Conservation (phyloP, 2,329 filamentous ascomycete species). For the Madurella fahalii region DNA sequence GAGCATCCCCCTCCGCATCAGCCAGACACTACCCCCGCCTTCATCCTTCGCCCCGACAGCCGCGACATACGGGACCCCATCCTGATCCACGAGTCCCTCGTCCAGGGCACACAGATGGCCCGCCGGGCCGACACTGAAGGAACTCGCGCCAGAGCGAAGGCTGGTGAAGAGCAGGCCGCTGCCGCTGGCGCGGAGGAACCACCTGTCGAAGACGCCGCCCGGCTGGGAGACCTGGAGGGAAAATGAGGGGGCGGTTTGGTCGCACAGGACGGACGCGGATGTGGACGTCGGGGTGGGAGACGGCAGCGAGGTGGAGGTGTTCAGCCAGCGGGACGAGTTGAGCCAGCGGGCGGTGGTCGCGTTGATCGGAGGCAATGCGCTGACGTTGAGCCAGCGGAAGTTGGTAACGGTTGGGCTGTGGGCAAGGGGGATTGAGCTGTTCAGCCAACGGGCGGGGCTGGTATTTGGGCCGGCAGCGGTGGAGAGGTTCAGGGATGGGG, state of each 20-base stretch:
- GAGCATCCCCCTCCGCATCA: neutral
- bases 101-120: conserved; percentile 30
- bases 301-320: neutral
- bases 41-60: neutral
- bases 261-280: neutral
- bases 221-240: conserved; percentile 28
- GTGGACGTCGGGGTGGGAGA: neutral
- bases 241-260: conserved; percentile 22
- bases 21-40: neutral
- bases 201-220: conserved; percentile 29
- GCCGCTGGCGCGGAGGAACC: conserved; percentile 30
- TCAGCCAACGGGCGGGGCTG: neutral
- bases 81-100: conserved; percentile 2
- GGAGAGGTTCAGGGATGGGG: neutral
- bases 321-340: neutral
- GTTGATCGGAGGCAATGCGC: neutral
- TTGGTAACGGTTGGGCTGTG: neutral
- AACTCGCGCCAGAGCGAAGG: conserved; percentile 17
- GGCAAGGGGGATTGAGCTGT: neutral
- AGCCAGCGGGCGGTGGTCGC: neutral
- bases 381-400: neutral
- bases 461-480: neutral
- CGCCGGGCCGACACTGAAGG: conserved; percentile 27
- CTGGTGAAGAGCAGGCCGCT: conserved; percentile 29
- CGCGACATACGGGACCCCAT: neutral